A percentile compares a stretch with the other conserved stretches of the same genome.
These are phyloP conservation scores for Sordariomycetes sp. DNA, from an alignment of 2,329 filamentous ascomycete species.

Conservation along the genomic window DNA sequence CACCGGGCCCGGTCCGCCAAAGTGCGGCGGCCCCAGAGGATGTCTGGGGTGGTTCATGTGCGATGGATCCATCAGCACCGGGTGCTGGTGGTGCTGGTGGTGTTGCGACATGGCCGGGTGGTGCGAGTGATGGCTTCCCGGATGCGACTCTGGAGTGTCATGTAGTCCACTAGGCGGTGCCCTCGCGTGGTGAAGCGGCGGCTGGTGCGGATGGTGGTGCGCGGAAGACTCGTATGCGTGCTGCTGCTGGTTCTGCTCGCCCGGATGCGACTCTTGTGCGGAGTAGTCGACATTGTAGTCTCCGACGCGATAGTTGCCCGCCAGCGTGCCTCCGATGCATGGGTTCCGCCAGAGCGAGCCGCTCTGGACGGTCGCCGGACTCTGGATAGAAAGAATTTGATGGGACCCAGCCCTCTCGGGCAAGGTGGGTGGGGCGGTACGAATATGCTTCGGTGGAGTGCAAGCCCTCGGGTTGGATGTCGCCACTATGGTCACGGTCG, in stretches of 20 bases:
- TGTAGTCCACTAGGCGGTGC: conserved; percentile 30
- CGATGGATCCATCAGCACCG: conserved; percentile 44
- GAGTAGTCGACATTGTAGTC: conserved; percentile 69
- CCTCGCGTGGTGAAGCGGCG: conserved; percentile 36
- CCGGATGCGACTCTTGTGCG: conserved; percentile 55
- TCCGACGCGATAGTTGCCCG: conserved; percentile 62
- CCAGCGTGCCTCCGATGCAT: conserved; percentile 63
- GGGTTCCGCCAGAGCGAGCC: conserved; percentile 67
- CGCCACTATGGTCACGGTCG: conserved; percentile 3
- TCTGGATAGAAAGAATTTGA: conserved; percentile 51
- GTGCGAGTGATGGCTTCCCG: conserved; percentile 22
- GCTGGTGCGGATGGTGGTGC: conserved; percentile 18
- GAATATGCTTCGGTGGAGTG: conserved; percentile 6
- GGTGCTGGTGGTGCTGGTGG: conserved; percentile 35
- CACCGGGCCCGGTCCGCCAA: conserved; percentile 35
- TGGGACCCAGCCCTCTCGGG: conserved; percentile 41
- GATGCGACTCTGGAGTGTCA: conserved; percentile 28
- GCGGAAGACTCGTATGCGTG: conserved; percentile 47
- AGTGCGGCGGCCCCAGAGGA: conserved; percentile 38
- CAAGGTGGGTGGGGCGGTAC: conserved; percentile 23
- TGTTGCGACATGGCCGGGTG: conserved; percentile 28
- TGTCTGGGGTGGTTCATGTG: conserved; percentile 41
- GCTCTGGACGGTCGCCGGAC: conserved; percentile 62
- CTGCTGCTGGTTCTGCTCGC: conserved; percentile 52
- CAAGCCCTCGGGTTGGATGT: conserved; percentile 3